These are phyloP conservation scores for Sabuloglossum arenarium DNA, from an alignment of 495 filamentous ascomycete genomes.

Conservation along the genomic window DNA sequence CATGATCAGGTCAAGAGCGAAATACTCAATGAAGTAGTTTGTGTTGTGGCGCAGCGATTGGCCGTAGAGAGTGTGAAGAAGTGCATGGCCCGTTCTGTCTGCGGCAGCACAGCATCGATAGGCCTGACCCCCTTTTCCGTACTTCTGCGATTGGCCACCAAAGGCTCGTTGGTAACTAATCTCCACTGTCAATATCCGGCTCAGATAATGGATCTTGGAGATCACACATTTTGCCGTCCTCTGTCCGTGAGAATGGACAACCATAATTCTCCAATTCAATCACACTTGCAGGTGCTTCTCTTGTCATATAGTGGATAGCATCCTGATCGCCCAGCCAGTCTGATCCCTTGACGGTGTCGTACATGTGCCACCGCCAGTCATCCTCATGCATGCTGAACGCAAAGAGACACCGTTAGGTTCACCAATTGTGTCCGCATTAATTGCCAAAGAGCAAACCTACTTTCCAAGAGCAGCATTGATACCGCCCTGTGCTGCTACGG, in stretches of 20 bases:
- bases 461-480: constrained; percentile 96
- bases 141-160: constrained; percentile 90
- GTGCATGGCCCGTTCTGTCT: constrained; percentile 87
- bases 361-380: constrained; percentile 99
- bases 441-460: background rate
- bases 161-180: constrained; percentile 80
- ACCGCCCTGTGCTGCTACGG: constrained; percentile 82
- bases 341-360: constrained; percentile 95
- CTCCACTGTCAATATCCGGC: background rate
- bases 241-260: constrained; percentile 92
- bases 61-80: constrained; percentile 93
- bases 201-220: background rate
- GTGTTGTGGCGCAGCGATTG: constrained; percentile 93
- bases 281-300: constrained; percentile 78
- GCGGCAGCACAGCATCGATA: constrained; percentile 92
- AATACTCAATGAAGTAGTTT: constrained; percentile 99
- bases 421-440: background rate
- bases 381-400: constrained; percentile 50
- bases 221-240: constrained; percentile 69
- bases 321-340: constrained; percentile 99
- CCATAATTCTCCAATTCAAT: constrained; percentile 95
- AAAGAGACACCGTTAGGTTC: background rate
- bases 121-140: constrained; percentile 86
- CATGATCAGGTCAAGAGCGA: constrained; percentile 90
- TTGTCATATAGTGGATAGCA: constrained; percentile 98